phyloP scores from a whole-genome alignment of 2,329 filamentous ascomycete species.

The Salinomyces thailandicus region DNA sequence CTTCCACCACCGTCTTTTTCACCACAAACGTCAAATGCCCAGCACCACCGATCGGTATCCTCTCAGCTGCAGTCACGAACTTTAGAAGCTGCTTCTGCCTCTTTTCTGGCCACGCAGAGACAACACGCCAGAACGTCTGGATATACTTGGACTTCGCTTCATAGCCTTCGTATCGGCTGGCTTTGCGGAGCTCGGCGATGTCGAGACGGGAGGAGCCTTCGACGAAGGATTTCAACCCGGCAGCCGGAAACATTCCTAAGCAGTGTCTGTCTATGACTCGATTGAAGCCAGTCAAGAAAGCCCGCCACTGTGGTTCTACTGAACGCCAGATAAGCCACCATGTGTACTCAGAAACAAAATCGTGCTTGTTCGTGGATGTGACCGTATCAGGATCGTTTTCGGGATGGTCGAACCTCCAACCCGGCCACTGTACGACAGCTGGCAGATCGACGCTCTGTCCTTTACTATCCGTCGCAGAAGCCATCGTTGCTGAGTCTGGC shows the following conservation, averaged over 20 bases:
- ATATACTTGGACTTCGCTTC: conserved; percentile 58
- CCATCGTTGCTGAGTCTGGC: background rate
- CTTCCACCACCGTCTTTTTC: conserved; percentile 61
- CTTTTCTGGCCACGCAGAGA: conserved; percentile 53
- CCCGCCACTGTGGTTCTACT: conserved; percentile 63
- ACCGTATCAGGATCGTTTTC: conserved; percentile 47
- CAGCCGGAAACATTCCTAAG: conserved; percentile 47
- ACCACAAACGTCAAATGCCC: conserved; percentile 74
- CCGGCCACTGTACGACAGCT: conserved; percentile 40
- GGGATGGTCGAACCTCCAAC: conserved; percentile 33
- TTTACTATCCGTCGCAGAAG: background rate
- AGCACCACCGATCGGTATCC: conserved; percentile 79
- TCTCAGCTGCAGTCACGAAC: conserved; percentile 88
- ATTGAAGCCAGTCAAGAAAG: conserved; percentile 71
- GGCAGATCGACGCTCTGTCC: conserved; percentile 5
- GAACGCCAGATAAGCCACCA: conserved; percentile 71
- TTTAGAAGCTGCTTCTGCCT: conserved; percentile 72
- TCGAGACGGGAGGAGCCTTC: conserved; percentile 79
- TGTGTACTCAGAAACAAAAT: conserved; percentile 77
- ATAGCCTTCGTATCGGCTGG: conserved; percentile 74
- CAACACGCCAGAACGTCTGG: conserved; percentile 72
- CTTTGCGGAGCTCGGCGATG: conserved; percentile 57
- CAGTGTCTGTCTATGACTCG: conserved; percentile 11
- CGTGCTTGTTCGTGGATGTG: conserved; percentile 65
- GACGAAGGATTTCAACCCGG: conserved; percentile 63